phyloP scores from a whole-genome alignment of 495 filamentous ascomycete species.

The Penicillium paradoxum region DNA sequence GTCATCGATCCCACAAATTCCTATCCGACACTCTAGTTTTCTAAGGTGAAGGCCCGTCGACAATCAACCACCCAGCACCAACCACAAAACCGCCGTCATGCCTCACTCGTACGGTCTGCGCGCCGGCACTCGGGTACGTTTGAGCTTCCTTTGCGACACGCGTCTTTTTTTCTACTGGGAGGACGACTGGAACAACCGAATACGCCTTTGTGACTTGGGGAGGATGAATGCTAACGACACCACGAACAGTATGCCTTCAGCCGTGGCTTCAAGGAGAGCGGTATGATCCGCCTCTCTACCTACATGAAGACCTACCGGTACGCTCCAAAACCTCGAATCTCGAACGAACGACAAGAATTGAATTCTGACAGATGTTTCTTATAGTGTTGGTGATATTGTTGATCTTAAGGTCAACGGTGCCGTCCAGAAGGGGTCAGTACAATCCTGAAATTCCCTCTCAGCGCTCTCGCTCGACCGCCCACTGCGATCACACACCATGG shows the following conservation, averaged over 20 bases:
- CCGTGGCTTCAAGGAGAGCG: conserved; percentile 87
- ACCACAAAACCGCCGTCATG: conserved; percentile 61
- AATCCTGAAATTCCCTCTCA: conserved; percentile 16
- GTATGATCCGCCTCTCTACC: conserved; percentile 81
- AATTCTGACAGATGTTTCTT: conserved; percentile 26
- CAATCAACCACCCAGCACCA: conserved; percentile 42
- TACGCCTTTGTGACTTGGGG: conserved; percentile 1
- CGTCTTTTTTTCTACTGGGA: conserved; percentile 2
- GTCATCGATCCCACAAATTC: conserved; percentile 3
- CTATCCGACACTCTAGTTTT: conserved; percentile 11
- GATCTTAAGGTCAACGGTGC: conserved; percentile 96
- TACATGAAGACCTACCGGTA: conserved; percentile 91
- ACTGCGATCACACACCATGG: neutral
- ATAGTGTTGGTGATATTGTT: conserved; percentile 93
- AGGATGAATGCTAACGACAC: conserved; percentile 29
- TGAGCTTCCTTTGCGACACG: neutral
- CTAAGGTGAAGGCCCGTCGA: conserved; percentile 29
- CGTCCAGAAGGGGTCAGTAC: conserved; percentile 91
- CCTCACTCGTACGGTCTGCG: conserved; percentile 95
- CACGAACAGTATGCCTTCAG: conserved; percentile 77
- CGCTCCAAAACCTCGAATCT: conserved; percentile 19
- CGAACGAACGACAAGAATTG: conserved; percentile 23
- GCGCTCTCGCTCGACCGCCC: neutral
- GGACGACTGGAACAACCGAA: conserved; percentile 1
- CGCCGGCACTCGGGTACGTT: conserved; percentile 80